These are phyloP conservation scores for Mycena albidolilacea DNA, from an alignment of 768 basidiomycete species.

Conservation along the genomic window DNA sequence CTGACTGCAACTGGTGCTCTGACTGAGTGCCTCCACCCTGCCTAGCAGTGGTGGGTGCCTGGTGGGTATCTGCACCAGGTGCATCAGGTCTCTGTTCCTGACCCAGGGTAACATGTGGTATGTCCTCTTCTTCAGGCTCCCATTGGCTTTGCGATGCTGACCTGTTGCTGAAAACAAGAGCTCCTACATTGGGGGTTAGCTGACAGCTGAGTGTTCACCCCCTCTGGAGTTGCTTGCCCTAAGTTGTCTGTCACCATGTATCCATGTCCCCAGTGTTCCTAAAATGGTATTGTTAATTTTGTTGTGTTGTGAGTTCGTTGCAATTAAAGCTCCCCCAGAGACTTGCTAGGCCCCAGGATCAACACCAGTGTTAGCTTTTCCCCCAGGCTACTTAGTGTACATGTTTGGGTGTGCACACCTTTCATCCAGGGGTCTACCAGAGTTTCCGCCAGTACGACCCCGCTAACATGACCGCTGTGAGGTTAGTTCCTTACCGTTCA, in stretches of 20 bases:
- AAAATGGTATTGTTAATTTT: not conserved
- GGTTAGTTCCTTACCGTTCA: no score
- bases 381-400: no score
- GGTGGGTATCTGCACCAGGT: not conserved
- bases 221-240: conserved; percentile 9
- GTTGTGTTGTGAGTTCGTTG: conserved; percentile 13
- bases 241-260: not conserved
- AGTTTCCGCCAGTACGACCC: not conserved
- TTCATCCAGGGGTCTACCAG: not conserved
- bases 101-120: not conserved
- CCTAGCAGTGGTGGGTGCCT: no score
- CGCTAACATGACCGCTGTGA: not conserved
- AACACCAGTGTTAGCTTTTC: no score
- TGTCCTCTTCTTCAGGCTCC: not conserved
- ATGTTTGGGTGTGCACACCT: no score
- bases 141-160: not conserved
- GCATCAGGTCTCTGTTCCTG: not conserved
- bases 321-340: not conserved
- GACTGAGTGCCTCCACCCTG: no score
- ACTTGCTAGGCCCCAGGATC: conserved; percentile 11
- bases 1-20: no score
- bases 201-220: not conserved
- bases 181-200: conserved; percentile 6
- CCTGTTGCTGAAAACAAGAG: not conserved
- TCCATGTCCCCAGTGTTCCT: not conserved